Evolutionary conservation across 306 rosid species (phyloP).

Genomic region (Sphenostylis stenocarpa): DNA sequence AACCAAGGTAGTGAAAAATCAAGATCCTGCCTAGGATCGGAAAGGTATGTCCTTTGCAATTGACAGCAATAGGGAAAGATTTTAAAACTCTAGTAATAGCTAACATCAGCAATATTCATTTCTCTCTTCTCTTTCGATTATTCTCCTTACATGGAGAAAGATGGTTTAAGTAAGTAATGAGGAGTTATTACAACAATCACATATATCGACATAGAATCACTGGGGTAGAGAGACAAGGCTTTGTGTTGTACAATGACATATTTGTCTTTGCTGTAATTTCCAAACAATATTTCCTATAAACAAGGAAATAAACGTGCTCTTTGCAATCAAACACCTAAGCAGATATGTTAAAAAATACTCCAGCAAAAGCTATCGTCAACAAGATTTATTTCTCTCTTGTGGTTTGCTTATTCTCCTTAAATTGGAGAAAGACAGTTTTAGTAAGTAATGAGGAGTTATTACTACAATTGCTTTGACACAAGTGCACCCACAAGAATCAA

Average conservation of each 20-base stretch:
- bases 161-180: not conserved
- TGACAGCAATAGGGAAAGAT: not conserved
- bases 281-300: not conserved
- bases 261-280: not conserved
- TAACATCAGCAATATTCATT: not conserved
- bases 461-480: not conserved
- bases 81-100: conserved; percentile 12
- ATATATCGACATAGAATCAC: not conserved
- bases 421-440: not conserved
- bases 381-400: not conserved
- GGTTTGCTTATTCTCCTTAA: not conserved
- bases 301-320: not conserved
- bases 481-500: not conserved
- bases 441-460: not conserved
- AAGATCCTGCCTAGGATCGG: not conserved
- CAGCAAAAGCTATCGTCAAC: not conserved
- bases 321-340: not conserved
- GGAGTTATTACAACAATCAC: not conserved
- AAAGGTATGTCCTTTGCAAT: not conserved
- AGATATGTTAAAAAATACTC: conserved; percentile 2
- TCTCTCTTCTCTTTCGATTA: not conserved
- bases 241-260: not conserved
- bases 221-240: not conserved
- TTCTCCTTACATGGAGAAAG: not conserved
- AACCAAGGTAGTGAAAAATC: not conserved